Evolutionary conservation across 257 asterid genomes (phyloP).

Genomic region (Mitragyna speciosa): DNA sequence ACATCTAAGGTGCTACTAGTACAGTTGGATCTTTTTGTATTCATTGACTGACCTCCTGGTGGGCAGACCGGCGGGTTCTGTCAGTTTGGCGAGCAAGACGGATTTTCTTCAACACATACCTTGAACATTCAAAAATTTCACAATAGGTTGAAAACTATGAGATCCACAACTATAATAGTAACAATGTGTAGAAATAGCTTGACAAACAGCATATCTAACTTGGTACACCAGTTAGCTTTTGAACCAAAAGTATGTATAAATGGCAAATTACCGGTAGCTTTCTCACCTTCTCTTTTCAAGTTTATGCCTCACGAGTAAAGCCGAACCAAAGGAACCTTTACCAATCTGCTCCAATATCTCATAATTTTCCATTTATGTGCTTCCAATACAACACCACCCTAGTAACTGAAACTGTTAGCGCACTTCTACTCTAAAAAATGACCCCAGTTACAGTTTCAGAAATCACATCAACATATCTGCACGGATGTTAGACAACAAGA

Average conservation of each 20-base stretch:
- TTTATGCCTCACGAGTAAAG: slow-evolving; percentile 89
- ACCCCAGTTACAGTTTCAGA: background rate
- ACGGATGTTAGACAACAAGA: background rate
- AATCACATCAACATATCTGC: background rate
- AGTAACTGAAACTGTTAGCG: background rate
- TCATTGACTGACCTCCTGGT: slow-evolving; percentile 68
- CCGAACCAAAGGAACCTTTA: slow-evolving; percentile 96
- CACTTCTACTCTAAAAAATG: background rate
- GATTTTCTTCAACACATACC: slow-evolving; percentile 96
- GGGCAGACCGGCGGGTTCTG: slow-evolving; percentile 98
- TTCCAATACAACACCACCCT: background rate
- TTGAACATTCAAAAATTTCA: slow-evolving; percentile 29
- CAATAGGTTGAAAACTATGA: slow-evolving; percentile 2
- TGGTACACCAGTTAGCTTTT: background rate
- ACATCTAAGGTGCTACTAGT: background rate
- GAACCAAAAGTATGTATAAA: background rate
- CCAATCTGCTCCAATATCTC: slow-evolving; percentile 94
- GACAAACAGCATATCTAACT: slow-evolving; percentile 1
- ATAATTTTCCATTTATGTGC: slow-evolving; percentile 67
- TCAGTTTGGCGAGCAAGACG: slow-evolving; percentile 99
- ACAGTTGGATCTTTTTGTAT: background rate
- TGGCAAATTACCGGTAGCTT: slow-evolving; percentile 1
- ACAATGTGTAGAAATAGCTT: background rate
- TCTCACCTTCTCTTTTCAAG: slow-evolving; percentile 90
- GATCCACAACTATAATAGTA: background rate